Evolutionary conservation across 2,329 filamentous ascomycete species (phyloP).

Genomic region (Ophiosphaerella herpotricha): DNA sequence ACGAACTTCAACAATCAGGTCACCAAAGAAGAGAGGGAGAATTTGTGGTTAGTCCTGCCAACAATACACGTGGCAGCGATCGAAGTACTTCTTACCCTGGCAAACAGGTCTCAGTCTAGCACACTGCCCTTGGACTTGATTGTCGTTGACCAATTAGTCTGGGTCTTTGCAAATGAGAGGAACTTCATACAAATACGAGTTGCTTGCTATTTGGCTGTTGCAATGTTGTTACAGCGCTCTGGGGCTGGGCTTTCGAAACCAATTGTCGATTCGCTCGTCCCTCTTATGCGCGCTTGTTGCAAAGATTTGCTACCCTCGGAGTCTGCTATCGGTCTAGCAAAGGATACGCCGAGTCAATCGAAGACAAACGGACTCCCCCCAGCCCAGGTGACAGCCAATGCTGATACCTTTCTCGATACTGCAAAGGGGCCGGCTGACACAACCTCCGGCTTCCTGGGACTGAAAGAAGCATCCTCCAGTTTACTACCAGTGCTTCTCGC

Average conservation of each 20-base stretch:
- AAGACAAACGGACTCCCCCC: constrained; percentile 46
- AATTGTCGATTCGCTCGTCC: constrained; percentile 65
- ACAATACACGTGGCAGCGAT: constrained; percentile 75
- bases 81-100: constrained; percentile 62
- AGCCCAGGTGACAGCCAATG: constrained; percentile 59
- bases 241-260: constrained; percentile 71
- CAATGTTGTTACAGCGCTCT: constrained; percentile 62
- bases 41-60: constrained; percentile 74
- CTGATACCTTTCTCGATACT: constrained; percentile 70
- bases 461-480: constrained; percentile 61
- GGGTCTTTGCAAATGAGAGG: constrained; percentile 66
- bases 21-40: constrained; percentile 77
- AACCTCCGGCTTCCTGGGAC: constrained; percentile 47
- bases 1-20: constrained; percentile 73
- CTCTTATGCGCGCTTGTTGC: constrained; percentile 71
- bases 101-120: constrained; percentile 62
- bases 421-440: constrained; percentile 37
- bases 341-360: constrained; percentile 44
- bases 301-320: constrained; percentile 68
- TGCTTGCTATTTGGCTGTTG: constrained; percentile 64
- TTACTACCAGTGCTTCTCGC: constrained; percentile 69
- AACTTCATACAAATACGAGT: constrained; percentile 60
- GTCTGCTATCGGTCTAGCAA: constrained; percentile 39
- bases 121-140: constrained; percentile 65
- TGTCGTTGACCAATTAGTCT: constrained; percentile 71